Evolutionary conservation across 768 basidiomycete species (phyloP).

Genomic region (Podaxis sp.): DNA sequence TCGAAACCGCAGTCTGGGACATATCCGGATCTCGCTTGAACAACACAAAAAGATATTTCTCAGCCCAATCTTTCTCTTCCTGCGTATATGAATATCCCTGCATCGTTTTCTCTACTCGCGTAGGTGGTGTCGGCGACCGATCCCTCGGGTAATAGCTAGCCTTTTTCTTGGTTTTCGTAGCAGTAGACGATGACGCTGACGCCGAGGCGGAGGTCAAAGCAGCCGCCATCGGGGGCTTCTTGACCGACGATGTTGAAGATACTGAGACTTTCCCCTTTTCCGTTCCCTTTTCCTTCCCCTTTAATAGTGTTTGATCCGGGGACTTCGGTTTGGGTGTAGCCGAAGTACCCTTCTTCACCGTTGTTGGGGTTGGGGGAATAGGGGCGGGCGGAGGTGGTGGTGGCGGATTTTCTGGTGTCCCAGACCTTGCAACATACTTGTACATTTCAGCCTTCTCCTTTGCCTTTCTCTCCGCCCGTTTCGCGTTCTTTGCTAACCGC

Average conservation of each 20-base stretch:
- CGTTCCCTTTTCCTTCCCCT: slow-evolving; percentile 6
- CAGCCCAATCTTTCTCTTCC: slow-evolving; percentile 45
- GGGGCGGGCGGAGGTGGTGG: background rate
- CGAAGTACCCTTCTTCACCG: background rate
- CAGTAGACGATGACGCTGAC: background rate
- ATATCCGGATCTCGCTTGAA: slow-evolving; percentile 44
- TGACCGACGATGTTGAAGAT: background rate
- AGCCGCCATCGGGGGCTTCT: background rate
- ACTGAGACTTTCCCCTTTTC: background rate
- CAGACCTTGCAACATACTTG: background rate
- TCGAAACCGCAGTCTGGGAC: slow-evolving; percentile 30
- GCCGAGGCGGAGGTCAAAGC: background rate
- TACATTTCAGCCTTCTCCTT: slow-evolving; percentile 7
- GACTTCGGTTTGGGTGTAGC: background rate
- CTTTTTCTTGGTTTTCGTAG: background rate
- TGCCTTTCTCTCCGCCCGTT: background rate
- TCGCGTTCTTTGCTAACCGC: slow-evolving; percentile 10
- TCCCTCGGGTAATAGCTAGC: slow-evolving; percentile 1
- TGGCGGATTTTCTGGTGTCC: background rate
- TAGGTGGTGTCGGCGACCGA: slow-evolving; percentile 3
- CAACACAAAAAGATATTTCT: slow-evolving; percentile 39
- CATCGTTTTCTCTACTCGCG: background rate
- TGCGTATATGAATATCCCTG: slow-evolving; percentile 39
- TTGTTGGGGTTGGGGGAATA: background rate
- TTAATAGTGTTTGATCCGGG: background rate